Conservation (phyloP, 257 asterid species). For the Ajuga chamaepitys region DNA sequence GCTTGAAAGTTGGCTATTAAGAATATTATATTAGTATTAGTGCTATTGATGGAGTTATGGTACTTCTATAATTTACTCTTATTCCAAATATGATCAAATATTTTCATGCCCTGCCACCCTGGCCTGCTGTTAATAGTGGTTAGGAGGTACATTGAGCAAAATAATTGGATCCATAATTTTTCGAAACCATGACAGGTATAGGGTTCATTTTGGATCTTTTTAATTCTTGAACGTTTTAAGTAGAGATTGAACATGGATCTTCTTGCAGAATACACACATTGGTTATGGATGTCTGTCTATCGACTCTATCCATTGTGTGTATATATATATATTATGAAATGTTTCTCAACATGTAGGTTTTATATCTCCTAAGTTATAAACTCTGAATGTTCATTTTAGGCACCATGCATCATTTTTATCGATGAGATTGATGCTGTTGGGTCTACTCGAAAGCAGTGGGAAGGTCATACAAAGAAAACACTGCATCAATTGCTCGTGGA, state of each 20-base stretch:
- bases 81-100: background rate
- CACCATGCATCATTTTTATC: slow-evolving; percentile 95
- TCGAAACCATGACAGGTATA: background rate
- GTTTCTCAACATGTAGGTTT: background rate
- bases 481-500: slow-evolving; percentile 92
- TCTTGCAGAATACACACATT: background rate
- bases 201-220: too few species aligned
- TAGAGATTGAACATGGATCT: background rate
- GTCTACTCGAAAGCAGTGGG: slow-evolving; percentile 97
- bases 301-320: background rate
- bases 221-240: background rate
- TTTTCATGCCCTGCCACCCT: background rate
- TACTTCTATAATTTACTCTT: background rate
- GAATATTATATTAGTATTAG: background rate
- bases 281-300: background rate
- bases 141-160: background rate
- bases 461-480: slow-evolving; percentile 98
- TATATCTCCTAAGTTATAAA: slow-evolving; percentile 10
- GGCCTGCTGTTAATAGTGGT: background rate
- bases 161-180: background rate
- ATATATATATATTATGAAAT: background rate
- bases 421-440: slow-evolving; percentile 99
- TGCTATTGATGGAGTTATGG: background rate
- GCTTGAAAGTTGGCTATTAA: background rate
- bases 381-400: slow-evolving; percentile 35